Evolutionary conservation across 2,329 filamentous ascomycete genomes (phyloP).

Genomic region (Aspergillus calidoustus): DNA sequence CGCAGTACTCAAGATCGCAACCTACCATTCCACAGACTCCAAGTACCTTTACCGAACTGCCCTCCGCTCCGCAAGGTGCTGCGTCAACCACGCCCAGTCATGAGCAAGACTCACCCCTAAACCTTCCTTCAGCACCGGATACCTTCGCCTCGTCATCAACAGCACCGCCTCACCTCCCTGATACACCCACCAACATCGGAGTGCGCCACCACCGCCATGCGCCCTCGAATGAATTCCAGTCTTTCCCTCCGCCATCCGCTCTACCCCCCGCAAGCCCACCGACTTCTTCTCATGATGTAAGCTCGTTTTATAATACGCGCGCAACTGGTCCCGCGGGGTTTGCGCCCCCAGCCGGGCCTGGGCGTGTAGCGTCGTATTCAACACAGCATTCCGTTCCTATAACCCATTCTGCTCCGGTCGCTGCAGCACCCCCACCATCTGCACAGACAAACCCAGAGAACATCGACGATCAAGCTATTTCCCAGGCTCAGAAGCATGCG

Average conservation of each 20-base stretch:
- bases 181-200: conserved; percentile 34
- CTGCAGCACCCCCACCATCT: conserved; percentile 25
- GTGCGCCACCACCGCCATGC: conserved; percentile 15
- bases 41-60: conserved; percentile 26
- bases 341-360: conserved; percentile 26
- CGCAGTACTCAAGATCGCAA: conserved; percentile 47
- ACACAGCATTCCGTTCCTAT: conserved; percentile 27
- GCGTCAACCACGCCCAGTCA: conserved; percentile 27
- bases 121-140: conserved; percentile 46
- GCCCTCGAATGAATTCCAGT: conserved; percentile 42
- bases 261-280: conserved; percentile 32
- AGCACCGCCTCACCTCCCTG: conserved; percentile 35
- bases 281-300: conserved; percentile 25
- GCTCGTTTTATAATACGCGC: conserved; percentile 29
- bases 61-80: conserved; percentile 30
- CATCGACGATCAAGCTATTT: conserved; percentile 72
- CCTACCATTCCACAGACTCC: conserved; percentile 41
- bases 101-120: conserved; percentile 35
- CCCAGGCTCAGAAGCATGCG: conserved; percentile 89
- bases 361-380: conserved; percentile 26
- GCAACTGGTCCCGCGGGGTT: conserved; percentile 23
- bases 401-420: conserved; percentile 22
- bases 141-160: conserved; percentile 38
- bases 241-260: conserved; percentile 46
- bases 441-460: conserved; percentile 34